Percentiles rank a stretch among this genome's conserved stretches.
phyloP scores from a whole-genome alignment of 1,284 basidiomycete genomes.

The Malassezia japonica region DNA sequence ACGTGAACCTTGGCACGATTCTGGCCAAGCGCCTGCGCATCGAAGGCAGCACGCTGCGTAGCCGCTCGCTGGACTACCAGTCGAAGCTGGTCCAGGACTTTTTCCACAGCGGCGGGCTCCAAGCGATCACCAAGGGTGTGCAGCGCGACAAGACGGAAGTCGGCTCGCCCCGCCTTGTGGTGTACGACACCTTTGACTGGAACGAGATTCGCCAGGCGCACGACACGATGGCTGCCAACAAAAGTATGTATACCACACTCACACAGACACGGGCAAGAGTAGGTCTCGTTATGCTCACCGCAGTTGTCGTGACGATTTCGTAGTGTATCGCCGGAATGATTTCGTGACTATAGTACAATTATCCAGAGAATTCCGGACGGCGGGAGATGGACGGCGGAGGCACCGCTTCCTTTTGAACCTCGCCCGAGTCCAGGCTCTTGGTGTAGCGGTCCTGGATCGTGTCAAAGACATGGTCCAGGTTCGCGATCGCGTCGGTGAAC shows the following conservation, averaged over 20 bases:
- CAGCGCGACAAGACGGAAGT: neutral
- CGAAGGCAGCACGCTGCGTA: constrained; percentile 77
- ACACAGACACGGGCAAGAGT: constrained; percentile 52
- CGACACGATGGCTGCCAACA: constrained; percentile 74
- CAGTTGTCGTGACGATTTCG: constrained; percentile 10
- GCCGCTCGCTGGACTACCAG: constrained; percentile 70
- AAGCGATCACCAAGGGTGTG: constrained; percentile 15
- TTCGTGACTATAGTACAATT: constrained; percentile 7
- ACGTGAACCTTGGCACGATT: constrained; percentile 61
- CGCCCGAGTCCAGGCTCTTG: constrained; percentile 24
- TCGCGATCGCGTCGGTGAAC: constrained; percentile 33
- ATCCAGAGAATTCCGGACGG: constrained; percentile 4
- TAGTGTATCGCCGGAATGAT: too few relatives aligned
- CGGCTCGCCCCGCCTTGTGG: constrained; percentile 17
- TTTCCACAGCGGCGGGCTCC: constrained; percentile 23
- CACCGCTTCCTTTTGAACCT: constrained; percentile 27
- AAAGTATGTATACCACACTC: constrained; percentile 49
- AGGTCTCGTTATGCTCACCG: constrained; percentile 16
- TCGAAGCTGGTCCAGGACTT: constrained; percentile 65
- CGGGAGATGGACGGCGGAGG: neutral
- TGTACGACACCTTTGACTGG: constrained; percentile 64
- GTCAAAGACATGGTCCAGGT: constrained; percentile 36
- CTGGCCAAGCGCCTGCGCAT: constrained; percentile 78
- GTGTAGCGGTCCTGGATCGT: constrained; percentile 36
- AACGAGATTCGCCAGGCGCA: constrained; percentile 72